Evolutionary conservation across 805 yeast genomes (phyloP).

Genomic region (Metschnikowia similis): DNA sequence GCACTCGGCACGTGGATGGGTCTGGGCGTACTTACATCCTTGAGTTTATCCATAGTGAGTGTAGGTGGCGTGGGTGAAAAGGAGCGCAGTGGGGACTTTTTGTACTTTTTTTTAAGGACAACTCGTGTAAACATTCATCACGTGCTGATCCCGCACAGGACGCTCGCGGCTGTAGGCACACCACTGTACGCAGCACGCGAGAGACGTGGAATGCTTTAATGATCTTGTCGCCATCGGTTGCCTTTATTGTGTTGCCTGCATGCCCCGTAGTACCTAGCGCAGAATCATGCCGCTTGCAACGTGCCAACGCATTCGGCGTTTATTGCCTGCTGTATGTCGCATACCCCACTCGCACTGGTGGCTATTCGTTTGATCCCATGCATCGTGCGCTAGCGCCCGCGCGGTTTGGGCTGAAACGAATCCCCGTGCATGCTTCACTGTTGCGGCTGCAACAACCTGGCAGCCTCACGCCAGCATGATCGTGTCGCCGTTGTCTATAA

Average conservation of each 20-base stretch:
- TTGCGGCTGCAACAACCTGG: constrained; percentile 4
- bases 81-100: constrained; percentile 10
- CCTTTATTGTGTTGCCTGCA: background rate
- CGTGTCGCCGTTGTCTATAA: background rate
- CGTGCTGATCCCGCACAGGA: constrained; percentile 12
- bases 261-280: background rate
- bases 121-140: constrained; percentile 19
- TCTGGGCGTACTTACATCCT: constrained; percentile 44
- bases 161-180: background rate
- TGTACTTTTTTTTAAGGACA: constrained; percentile 12
- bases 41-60: constrained; percentile 52
- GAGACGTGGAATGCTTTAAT: background rate
- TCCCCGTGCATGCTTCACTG: background rate
- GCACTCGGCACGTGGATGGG: too few relatives aligned
- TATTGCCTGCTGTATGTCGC: background rate
- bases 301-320: background rate
- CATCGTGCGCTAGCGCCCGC: background rate
- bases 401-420: constrained; percentile 2
- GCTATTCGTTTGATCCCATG: background rate
- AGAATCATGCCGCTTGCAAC: too few relatives aligned
- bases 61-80: constrained; percentile 6
- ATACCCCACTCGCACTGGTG: background rate
- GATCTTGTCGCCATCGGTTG: background rate
- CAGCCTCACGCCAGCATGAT: background rate
- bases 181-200: background rate